Base-by-base conservation (phyloP, 2,329 filamentous ascomycete species). In the Plectosphaerella cucumerina region DNA sequence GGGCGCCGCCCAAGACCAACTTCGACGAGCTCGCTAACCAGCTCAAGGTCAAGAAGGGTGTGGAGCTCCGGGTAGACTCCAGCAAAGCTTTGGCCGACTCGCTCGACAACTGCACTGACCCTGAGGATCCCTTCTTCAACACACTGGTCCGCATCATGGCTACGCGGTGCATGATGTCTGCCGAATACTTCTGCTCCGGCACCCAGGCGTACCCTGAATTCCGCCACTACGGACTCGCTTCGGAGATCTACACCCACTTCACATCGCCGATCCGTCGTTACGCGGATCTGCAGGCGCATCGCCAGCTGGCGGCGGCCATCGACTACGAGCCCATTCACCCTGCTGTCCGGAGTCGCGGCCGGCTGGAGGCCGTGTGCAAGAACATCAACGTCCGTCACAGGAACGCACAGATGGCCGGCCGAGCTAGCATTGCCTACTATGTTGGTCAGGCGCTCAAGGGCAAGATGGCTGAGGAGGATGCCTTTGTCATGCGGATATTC, bases 321-420 rank as follows among this genome's bases (percentile, higher is more conserved):
- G 89, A 87, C 53, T 97, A 97, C 74, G 92, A 92, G 73, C 77
- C 86, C 37, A 79, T 94, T n/a, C 87, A 95, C 65, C 80, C 90
- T 8, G 86, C 85, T 44, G 81, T 95, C 52, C 87, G 90, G 64
- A 90, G 87, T 59, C 87, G 90, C 57, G 84, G 85, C 58, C 90
- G 91, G 60, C 85, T 99, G 50, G 92, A 97, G 70, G 89, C 85
- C 51, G 90, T 99, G 21, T 97, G 94, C 80, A 92, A 91, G 70
- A 99, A 99, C 73, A 97, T 99, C 80, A 99, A 99, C 69, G 86
- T 94, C 52, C 86, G 94, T 8, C 94, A 99, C 70, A 90, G 94
- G 64, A 99, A 99, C 69, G 94, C 94, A 31, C 94, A 99, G 71
- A 87, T 96, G 71, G 94, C 94, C 3, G 93, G 93, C 34, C 85